Evolutionary conservation across 352 stramenopile species (phyloP).

Genomic region (Phytophthora aleatoria): DNA sequence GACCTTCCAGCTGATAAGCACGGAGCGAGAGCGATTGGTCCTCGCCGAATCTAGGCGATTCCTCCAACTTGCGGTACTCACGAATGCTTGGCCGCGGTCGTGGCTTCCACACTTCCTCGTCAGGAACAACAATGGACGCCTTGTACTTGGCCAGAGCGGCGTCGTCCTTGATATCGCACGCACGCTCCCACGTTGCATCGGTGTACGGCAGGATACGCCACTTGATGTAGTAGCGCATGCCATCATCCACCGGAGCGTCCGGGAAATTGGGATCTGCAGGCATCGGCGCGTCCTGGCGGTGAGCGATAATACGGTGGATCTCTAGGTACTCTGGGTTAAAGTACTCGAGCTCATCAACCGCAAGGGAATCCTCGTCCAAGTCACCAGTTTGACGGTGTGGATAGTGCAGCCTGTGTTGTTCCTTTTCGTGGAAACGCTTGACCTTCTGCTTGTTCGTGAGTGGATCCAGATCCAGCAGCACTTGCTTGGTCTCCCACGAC

Average conservation of each 20-base stretch:
- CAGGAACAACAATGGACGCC: slow-evolving; percentile 55
- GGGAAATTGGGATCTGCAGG: slow-evolving; percentile 51
- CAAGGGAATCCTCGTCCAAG: slow-evolving; percentile 41
- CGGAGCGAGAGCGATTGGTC: slow-evolving; percentile 77
- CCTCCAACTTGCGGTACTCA: slow-evolving; percentile 88
- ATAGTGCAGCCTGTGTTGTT: slow-evolving; percentile 48
- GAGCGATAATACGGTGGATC: slow-evolving; percentile 87
- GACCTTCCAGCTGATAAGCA: slow-evolving; percentile 86
- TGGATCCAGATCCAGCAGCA: slow-evolving; percentile 78
- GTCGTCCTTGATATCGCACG: slow-evolving; percentile 88
- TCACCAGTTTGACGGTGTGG: slow-evolving; percentile 49
- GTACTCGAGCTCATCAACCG: slow-evolving; percentile 73
- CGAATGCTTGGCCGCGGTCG: slow-evolving; percentile 72
- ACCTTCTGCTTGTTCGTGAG: slow-evolving; percentile 89
- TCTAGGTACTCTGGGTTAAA: slow-evolving; percentile 92
- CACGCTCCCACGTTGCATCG: slow-evolving; percentile 88
- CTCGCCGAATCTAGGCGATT: slow-evolving; percentile 73
- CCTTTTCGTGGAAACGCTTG: slow-evolving; percentile 89
- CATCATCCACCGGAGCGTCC: slow-evolving; percentile 85
- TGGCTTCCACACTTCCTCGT: slow-evolving; percentile 62
- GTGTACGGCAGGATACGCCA: slow-evolving; percentile 88
- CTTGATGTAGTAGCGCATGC: slow-evolving; percentile 86
- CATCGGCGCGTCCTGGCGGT: slow-evolving; percentile 71
- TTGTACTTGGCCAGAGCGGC: slow-evolving; percentile 80
- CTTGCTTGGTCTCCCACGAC: slow-evolving; percentile 81